Evolutionary conservation across 306 rosid species (phyloP).

Genomic region (apple (Malus domestica)): ASM211411v1 NC_041793.1:38414001-38414500

Average conservation of each 20-base stretch:
- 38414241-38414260: neutral
- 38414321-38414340: constrained; percentile 2
- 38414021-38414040: neutral
- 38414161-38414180: constrained; percentile 96
- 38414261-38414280: constrained; percentile 35
- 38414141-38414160: constrained; percentile 91
- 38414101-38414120: constrained; percentile 72
- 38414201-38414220: neutral
- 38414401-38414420: neutral
- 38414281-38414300: constrained; percentile 50
- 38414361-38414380: neutral
- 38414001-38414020: neutral
- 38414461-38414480: neutral
- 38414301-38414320: constrained; percentile 42
- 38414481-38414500: neutral
- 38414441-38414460: constrained; percentile 17
- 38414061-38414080: neutral
- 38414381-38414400: neutral
- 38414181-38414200: constrained; percentile 56
- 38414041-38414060: neutral
- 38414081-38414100: neutral
- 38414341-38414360: neutral
- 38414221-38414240: neutral
- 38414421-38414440: constrained; percentile 20
- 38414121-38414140: constrained; percentile 97